Base-by-base conservation (phyloP, 768 basidiomycete species). In the Naematelia encephala region DNA sequence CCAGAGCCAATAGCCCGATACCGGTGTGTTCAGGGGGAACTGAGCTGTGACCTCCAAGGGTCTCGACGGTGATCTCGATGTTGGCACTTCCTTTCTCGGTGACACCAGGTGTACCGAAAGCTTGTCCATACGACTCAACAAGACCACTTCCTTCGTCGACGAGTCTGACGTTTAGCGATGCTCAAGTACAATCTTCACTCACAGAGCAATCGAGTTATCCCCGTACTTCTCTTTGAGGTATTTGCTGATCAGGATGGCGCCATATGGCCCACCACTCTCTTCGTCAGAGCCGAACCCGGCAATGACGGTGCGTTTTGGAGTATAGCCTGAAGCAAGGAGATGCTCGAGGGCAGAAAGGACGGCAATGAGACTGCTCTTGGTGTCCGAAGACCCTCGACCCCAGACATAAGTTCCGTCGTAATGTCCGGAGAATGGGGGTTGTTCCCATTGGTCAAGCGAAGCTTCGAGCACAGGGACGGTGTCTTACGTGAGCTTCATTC, bases 81-180 rank as follows among this genome's bases (percentile, higher is more conserved):
- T 67, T 66, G 22, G 62, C 21, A 27, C 52, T 45, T 4, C 73
- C 74, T 62, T 79, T 79, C 57, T 78, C 78, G 1, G 70, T 75
- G 23, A 74, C 62, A 1, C 71, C 77, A n/a, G 77, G 61, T n/a
- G 59, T 29, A 1, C 70, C 78, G 43, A 78, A 70, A 1, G 42
- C 51, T 2, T 39, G 34, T 13, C 72, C 72, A 56, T 59, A 75
- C 2, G 58, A 54, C 4, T 61, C 42, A 22, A 66, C 61, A 14
- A 78, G 63, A 1, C 76, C 76, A 85, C 87, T 82, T 39, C 91
- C 91, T 80, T 96, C 92, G 69, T 96, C 92, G 47, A 96, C 81
- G 78, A 73, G 4, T 68, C 34, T 39, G 16, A 16, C 16, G 16
- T n/a, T 39, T 39, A 39, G 34, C 34, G 16, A 39, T 8, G 16